Evolutionary conservation across 108 stramenopile species (phyloP).

Genomic region (Bacterosira constricta): DNA sequence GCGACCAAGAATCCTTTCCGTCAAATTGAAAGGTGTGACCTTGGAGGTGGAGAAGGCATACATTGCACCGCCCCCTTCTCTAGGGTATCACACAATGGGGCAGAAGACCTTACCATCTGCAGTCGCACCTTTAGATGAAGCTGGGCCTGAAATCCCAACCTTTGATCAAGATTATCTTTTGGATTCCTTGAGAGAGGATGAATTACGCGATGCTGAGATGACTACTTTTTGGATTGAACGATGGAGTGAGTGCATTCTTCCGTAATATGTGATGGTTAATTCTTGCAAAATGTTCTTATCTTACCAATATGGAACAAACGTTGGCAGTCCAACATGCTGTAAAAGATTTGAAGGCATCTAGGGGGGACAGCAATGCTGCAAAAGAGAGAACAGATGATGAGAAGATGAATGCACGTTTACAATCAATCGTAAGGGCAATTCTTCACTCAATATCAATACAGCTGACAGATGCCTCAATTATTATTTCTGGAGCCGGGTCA

Average conservation of each 20-base stretch:
- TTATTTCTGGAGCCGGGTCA: conserved; percentile 41
- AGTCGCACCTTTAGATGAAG: conserved; percentile 4
- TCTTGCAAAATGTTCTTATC: not conserved
- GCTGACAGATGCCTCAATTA: conserved; percentile 27
- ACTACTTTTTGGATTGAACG: conserved; percentile 38
- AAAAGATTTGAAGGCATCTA: not conserved
- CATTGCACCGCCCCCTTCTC: conserved; percentile 37
- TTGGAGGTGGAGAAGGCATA: conserved; percentile 42
- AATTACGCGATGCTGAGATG: conserved; percentile 14
- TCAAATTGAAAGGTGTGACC: conserved; percentile 27
- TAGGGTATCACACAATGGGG: not conserved
- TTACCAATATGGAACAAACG: not conserved
- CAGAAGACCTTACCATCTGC: conserved; percentile 11
- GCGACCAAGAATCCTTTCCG: conserved; percentile 27
- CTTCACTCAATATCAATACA: conserved; percentile 22
- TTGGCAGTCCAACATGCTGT: not conserved
- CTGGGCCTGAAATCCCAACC: conserved; percentile 23
- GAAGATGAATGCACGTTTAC: conserved; percentile 23
- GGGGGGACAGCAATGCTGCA: not conserved
- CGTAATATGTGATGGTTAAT: conserved; percentile 3
- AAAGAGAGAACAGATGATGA: conserved; percentile 27
- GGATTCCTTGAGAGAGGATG: conserved; percentile 33
- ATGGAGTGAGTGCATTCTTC: conserved; percentile 28
- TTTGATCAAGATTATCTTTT: conserved; percentile 33
- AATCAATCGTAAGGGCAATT: conserved; percentile 1